Evolutionary conservation across 2,329 filamentous ascomycete species (phyloP).

Genomic region (Microcyclospora pomicola): DNA sequence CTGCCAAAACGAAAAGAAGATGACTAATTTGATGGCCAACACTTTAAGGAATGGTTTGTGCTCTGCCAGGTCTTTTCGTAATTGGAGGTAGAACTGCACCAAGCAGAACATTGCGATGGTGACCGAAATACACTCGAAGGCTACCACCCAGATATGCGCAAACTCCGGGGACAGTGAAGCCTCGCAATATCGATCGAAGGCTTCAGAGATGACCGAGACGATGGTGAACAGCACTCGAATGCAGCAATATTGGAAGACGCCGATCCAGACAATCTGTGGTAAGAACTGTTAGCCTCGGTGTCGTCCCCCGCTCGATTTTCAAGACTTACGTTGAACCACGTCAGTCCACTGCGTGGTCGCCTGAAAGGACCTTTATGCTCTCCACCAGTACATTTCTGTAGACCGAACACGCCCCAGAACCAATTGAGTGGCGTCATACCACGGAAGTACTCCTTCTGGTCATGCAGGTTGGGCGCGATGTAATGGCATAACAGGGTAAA

Average conservation of each 20-base stretch:
- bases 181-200: constrained; percentile 59
- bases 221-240: constrained; percentile 68
- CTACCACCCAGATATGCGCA: constrained; percentile 70
- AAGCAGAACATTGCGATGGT: constrained; percentile 79
- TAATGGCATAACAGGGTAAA: constrained; percentile 74
- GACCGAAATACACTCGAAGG: constrained; percentile 58
- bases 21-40: constrained; percentile 75
- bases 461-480: constrained; percentile 60
- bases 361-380: constrained; percentile 52
- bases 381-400: constrained; percentile 57
- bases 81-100: constrained; percentile 73
- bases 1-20: constrained; percentile 89
- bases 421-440: constrained; percentile 54
- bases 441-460: constrained; percentile 72
- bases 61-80: constrained; percentile 52
- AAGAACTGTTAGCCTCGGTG: constrained; percentile 10
- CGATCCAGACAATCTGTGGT: constrained; percentile 55
- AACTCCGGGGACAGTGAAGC: constrained; percentile 64
- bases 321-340: constrained; percentile 65
- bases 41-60: constrained; percentile 69
- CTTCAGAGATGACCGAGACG: constrained; percentile 59
- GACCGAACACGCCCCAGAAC: constrained; percentile 60
- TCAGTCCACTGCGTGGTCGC: constrained; percentile 65
- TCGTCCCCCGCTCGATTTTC: background rate
- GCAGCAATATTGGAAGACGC: constrained; percentile 76